phyloP scores from a whole-genome alignment of 306 rosid genomes.

The Lathyrus tuberosus region DNA sequence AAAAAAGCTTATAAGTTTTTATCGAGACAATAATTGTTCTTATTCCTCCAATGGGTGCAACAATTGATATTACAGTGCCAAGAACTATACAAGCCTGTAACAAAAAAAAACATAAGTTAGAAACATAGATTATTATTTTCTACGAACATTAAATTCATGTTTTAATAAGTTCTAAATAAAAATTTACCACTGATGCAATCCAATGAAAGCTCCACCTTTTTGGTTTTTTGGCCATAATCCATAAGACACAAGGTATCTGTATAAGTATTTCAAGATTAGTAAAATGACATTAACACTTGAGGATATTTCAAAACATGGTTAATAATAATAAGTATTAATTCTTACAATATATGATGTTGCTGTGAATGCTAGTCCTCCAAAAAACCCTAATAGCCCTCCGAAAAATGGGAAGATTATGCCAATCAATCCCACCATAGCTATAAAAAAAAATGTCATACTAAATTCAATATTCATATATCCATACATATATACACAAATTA shows the following conservation, averaged over 20 bases:
- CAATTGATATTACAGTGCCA: conserved; percentile 40
- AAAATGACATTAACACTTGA: neutral
- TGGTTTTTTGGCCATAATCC: conserved; percentile 50
- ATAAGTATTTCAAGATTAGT: neutral
- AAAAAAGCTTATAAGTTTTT: conserved; percentile 49
- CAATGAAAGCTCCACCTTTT: conserved; percentile 13
- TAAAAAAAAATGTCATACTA: neutral
- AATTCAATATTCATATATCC: neutral
- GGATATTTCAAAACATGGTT: neutral
- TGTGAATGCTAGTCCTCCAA: conserved; percentile 73
- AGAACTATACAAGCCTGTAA: conserved; percentile 39
- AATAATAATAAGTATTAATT: neutral
- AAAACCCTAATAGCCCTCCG: conserved; percentile 73
- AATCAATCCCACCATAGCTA: conserved; percentile 52
- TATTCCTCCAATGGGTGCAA: conserved; percentile 70
- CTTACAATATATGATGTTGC: conserved; percentile 66
- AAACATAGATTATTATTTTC: neutral
- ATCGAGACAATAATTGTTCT: conserved; percentile 56
- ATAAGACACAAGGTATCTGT: conserved; percentile 66
- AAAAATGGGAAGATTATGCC: conserved; percentile 68
- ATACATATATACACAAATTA: neutral
- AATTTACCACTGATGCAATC: conserved; percentile 5
- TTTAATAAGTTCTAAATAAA: neutral
- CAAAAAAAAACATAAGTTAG: neutral
- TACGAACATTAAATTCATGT: neutral